A percentile compares a stretch with the other conserved stretches of the same genome.
phyloP scores from a whole-genome alignment of 2,329 filamentous ascomycete species.

The Chaetomium strumarium region DNA sequence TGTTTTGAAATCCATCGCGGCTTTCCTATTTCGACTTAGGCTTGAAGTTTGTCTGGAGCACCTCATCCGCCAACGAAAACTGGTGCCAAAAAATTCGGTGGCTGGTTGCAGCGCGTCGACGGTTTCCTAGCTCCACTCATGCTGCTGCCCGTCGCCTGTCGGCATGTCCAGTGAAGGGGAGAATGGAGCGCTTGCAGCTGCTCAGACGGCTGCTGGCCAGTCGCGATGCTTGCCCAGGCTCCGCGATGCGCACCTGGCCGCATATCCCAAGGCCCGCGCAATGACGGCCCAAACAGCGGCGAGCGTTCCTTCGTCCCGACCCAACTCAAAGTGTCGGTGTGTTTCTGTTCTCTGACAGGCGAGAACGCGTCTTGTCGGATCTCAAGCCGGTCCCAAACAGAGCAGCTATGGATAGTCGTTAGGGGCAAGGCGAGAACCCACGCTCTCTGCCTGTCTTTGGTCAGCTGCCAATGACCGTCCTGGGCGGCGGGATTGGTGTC shows the following conservation, averaged over 20 bases:
- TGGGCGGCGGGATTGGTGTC: slow-evolving; percentile 6
- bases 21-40: slow-evolving; percentile 3
- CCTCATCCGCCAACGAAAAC: neutral
- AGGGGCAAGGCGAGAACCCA: slow-evolving; percentile 1
- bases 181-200: slow-evolving; percentile 22
- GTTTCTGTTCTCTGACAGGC: slow-evolving; percentile 25
- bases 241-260: slow-evolving; percentile 24
- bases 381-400: slow-evolving; percentile 12
- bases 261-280: slow-evolving; percentile 27
- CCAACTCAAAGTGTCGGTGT: slow-evolving; percentile 26
- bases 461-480: slow-evolving; percentile 4
- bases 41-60: neutral
- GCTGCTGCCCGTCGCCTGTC: slow-evolving; percentile 5
- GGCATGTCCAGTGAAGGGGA: slow-evolving; percentile 5
- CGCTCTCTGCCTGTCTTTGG: neutral
- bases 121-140: slow-evolving; percentile 15
- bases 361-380: slow-evolving; percentile 24
- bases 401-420: neutral
- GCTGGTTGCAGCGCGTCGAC: slow-evolving; percentile 23
- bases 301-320: slow-evolving; percentile 19
- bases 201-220: slow-evolving; percentile 19
- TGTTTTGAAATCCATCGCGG: slow-evolving; percentile 12
- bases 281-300: slow-evolving; percentile 24
- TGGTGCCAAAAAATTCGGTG: slow-evolving; percentile 22
- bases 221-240: slow-evolving; percentile 22